These are phyloP conservation scores for Mycena vulgaris DNA, from an alignment of 768 basidiomycete species.

Conservation along the genomic window DNA sequence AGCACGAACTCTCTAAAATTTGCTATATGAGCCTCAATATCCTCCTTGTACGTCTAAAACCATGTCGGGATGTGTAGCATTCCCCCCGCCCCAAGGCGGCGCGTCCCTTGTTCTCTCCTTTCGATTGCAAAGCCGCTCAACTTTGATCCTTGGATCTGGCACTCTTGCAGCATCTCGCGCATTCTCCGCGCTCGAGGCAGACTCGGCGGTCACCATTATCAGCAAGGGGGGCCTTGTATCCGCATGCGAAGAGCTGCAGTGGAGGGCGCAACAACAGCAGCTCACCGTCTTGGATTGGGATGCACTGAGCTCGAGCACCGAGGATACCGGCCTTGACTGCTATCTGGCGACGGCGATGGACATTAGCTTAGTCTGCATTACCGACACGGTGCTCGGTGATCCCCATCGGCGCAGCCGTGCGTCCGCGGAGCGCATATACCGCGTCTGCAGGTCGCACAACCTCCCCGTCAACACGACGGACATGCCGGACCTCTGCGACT, in stretches of 20 bases:
- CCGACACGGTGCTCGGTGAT: constrained; percentile 77
- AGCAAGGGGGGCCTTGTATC: constrained; percentile 61
- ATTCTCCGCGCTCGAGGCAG: constrained; percentile 86
- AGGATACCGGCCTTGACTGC: constrained; percentile 61
- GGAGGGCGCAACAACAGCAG: constrained; percentile 71
- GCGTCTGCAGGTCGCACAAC: constrained; percentile 66
- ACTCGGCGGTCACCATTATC: constrained; percentile 78
- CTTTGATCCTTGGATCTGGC: constrained; percentile 86
- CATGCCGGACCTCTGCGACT: constrained; percentile 89
- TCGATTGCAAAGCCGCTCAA: constrained; percentile 64
- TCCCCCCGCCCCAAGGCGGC: constrained; percentile 65
- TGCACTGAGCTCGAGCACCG: constrained; percentile 49
- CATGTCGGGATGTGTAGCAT: constrained; percentile 39
- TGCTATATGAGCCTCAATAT: not conserved
- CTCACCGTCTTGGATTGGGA: constrained; percentile 73
- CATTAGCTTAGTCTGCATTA: constrained; percentile 77
- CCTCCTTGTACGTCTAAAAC: not conserved
- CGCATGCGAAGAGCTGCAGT: constrained; percentile 82
- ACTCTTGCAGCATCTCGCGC: constrained; percentile 88
- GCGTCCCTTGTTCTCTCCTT: constrained; percentile 89
- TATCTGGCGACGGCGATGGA: constrained; percentile 55
- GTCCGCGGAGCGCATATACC: constrained; percentile 74
- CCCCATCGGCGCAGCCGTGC: constrained; percentile 57
- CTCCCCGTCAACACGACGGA: constrained; percentile 93
- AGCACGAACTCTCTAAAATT: constrained; percentile 19